phyloP scores from a whole-genome alignment of 768 basidiomycete species.

The Cyathus striatus region DNA sequence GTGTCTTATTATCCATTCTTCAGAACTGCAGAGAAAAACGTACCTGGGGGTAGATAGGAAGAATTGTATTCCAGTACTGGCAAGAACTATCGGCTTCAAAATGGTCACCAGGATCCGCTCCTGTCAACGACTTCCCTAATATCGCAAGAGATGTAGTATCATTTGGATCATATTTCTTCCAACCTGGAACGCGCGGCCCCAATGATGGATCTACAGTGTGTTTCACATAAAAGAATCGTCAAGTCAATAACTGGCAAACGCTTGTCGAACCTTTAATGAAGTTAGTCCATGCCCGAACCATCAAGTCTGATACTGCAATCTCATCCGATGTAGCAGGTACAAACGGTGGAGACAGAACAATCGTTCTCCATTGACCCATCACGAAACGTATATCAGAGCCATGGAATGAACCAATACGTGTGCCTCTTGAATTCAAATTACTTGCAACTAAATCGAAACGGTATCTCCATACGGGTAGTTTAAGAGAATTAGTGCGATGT shows the following conservation, averaged over 20 bases:
- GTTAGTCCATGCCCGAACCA: constrained; percentile 30
- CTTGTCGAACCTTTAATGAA: constrained; percentile 31
- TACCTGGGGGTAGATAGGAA: constrained; percentile 24
- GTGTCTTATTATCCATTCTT: not conserved
- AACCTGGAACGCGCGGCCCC: constrained; percentile 23
- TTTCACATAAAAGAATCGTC: not conserved
- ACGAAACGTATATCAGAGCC: constrained; percentile 25
- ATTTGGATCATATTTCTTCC: constrained; percentile 18
- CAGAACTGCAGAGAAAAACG: not conserved
- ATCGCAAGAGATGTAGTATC: constrained; percentile 21
- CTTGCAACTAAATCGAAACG: constrained; percentile 25
- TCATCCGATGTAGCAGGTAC: constrained; percentile 21
- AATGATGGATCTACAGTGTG: constrained; percentile 15
- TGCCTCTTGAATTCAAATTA: constrained; percentile 25
- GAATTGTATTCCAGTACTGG: constrained; percentile 22
- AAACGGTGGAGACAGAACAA: constrained; percentile 23
- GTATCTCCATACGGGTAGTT: constrained; percentile 23
- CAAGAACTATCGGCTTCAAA: constrained; percentile 18
- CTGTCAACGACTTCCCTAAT: constrained; percentile 15
- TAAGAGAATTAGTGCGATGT: constrained; percentile 12
- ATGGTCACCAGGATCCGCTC: constrained; percentile 22
- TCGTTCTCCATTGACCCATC: constrained; percentile 26
- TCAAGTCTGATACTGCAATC: constrained; percentile 23
- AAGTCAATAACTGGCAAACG: too few species aligned
- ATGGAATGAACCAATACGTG: constrained; percentile 26